Evolutionary conservation across 2,329 filamentous ascomycete genomes (phyloP).

Genomic region (Chrysoporthe puriensis): DNA sequence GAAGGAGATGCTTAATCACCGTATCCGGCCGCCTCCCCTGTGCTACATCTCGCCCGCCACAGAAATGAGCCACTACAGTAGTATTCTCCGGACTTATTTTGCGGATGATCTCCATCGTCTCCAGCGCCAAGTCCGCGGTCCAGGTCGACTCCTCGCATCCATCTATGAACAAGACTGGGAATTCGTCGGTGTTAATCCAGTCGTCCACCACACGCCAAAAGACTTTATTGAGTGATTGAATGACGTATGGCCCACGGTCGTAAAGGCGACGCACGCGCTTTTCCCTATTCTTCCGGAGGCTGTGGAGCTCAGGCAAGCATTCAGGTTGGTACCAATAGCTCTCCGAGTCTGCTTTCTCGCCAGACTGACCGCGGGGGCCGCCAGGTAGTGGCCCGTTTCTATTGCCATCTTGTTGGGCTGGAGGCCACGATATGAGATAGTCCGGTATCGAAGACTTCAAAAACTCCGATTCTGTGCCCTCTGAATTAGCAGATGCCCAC

Average conservation of each 20-base stretch:
- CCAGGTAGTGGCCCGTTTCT: too few species aligned
- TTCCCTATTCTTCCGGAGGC: background rate
- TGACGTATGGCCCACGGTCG: background rate
- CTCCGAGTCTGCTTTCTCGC: background rate
- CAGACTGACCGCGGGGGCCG: background rate
- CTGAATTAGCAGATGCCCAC: background rate
- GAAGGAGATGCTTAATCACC: background rate
- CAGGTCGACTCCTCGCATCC: background rate
- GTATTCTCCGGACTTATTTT: background rate
- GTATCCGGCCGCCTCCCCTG: background rate
- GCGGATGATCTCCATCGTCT: background rate
- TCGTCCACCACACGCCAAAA: rapidly evolving
- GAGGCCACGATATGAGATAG: rapidly evolving
- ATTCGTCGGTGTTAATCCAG: background rate
- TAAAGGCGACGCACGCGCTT: background rate
- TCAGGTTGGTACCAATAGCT: background rate
- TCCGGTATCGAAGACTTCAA: background rate
- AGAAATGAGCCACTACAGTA: background rate
- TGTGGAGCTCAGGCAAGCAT: background rate
- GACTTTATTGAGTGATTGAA: rapidly evolving
- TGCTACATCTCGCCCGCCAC: background rate
- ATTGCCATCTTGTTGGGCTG: background rate
- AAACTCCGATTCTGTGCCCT: background rate
- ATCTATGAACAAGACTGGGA: background rate
- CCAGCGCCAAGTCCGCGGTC: background rate